These are phyloP conservation scores for Dichomitus squalens DNA, from an alignment of 1,284 basidiomycete species.

Conservation along the genomic window DNA sequence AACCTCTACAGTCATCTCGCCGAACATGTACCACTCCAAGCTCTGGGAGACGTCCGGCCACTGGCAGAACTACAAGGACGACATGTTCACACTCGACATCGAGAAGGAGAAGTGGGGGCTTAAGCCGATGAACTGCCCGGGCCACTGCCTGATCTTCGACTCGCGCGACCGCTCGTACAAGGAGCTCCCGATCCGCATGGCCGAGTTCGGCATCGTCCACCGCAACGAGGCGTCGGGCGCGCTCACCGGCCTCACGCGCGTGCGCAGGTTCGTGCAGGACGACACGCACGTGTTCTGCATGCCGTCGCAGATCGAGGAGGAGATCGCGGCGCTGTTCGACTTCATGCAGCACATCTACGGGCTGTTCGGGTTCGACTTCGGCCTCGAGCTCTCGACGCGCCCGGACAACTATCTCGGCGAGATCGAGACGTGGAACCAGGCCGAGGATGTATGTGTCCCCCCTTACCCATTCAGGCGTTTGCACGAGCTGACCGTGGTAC, in stretches of 20 bases:
- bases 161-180: conserved; percentile 93
- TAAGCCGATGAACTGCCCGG: conserved; percentile 99
- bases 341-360: conserved; percentile 96
- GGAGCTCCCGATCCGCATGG: conserved; percentile 96
- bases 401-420: conserved; percentile 95
- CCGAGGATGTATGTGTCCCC: conserved; percentile 65
- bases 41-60: conserved; percentile 99
- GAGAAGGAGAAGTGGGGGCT: conserved; percentile 96
- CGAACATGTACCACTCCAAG: conserved; percentile 97
- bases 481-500: background rate
- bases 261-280: conserved; percentile 95
- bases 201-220: conserved; percentile 98
- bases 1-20: conserved; percentile 78
- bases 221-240: conserved; percentile 97
- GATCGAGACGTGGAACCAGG: conserved; percentile 88
- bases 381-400: conserved; percentile 93
- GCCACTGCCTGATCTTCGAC: conserved; percentile 97
- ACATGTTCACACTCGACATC: conserved; percentile 94
- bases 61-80: conserved; percentile 97
- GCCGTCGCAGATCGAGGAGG: conserved; percentile 90
- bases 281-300: conserved; percentile 98
- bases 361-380: conserved; percentile 97
- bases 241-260: conserved; percentile 91
- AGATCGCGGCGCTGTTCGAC: conserved; percentile 89
- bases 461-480: background rate